Conservation (phyloP, 352 stramenopile genomes). For the Aphanomyces stellatus region DNA sequence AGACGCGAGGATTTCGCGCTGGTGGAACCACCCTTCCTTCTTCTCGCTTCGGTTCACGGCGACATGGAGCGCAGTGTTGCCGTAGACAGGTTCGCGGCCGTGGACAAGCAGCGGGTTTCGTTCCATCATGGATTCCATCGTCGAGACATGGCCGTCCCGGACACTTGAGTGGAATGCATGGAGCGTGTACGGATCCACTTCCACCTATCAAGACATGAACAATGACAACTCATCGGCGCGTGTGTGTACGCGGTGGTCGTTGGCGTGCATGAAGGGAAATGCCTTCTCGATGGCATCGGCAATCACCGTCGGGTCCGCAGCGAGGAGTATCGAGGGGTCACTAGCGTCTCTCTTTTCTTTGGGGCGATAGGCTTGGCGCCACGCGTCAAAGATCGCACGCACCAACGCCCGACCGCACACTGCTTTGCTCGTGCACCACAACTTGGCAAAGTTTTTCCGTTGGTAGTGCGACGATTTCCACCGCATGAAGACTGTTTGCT, state of each 20-base stretch:
- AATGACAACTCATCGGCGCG: too few species aligned
- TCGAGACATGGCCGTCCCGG: not conserved
- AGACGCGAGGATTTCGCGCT: not conserved
- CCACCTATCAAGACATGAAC: not conserved
- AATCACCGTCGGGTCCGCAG: not conserved
- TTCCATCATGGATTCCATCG: conserved; percentile 6
- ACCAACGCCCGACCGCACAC: not conserved
- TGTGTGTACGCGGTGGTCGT: too few species aligned
- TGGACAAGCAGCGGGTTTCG: not conserved
- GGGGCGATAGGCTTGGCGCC: not conserved
- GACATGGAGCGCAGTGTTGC: conserved; percentile 17
- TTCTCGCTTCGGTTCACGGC: not conserved
- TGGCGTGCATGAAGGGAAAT: not conserved
- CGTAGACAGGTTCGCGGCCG: conserved; percentile 9
- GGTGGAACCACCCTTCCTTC: not conserved
- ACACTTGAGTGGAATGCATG: conserved; percentile 2
- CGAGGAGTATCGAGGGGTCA: not conserved
- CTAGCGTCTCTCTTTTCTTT: too few species aligned
- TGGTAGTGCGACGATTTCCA: not conserved
- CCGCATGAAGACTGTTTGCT: not conserved
- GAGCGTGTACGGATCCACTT: not conserved
- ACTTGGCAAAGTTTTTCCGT: conserved; percentile 7
- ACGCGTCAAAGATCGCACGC: not conserved
- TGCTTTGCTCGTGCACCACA: not conserved
- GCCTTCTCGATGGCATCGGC: not conserved